phyloP scores from a whole-genome alignment of 768 basidiomycete species.

The Tricholoma matsutake region DNA sequence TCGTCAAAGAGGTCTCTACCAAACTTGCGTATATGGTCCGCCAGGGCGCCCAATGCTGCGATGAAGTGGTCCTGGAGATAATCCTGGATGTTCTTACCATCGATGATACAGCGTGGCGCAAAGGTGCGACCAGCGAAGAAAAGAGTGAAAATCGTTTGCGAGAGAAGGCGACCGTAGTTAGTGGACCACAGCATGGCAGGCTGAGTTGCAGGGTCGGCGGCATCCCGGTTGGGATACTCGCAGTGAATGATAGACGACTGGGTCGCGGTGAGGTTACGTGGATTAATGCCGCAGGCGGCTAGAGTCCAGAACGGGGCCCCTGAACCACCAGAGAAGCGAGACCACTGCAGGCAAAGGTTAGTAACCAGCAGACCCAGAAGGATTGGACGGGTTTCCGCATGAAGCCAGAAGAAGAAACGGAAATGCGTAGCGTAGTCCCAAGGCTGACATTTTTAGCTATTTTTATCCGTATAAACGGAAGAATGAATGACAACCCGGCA shows the following conservation, averaged over 20 bases:
- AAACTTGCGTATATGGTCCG: slow-evolving; percentile 70
- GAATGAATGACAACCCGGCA: background rate
- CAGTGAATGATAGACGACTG: slow-evolving; percentile 84
- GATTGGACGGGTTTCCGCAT: background rate
- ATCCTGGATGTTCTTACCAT: slow-evolving; percentile 90
- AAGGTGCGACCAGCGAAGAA: slow-evolving; percentile 91
- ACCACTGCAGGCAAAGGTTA: slow-evolving; percentile 59
- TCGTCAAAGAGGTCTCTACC: slow-evolving; percentile 77
- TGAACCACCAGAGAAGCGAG: slow-evolving; percentile 91
- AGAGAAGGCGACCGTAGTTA: slow-evolving; percentile 86
- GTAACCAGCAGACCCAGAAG: background rate
- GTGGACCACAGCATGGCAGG: slow-evolving; percentile 98
- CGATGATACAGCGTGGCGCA: slow-evolving; percentile 88
- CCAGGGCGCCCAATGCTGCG: slow-evolving; percentile 70
- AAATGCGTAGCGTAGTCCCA: background rate
- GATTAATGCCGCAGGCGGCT: slow-evolving; percentile 85
- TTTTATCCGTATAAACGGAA: background rate
- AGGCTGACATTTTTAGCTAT: background rate
- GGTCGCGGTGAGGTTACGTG: slow-evolving; percentile 80
- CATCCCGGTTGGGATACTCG: slow-evolving; percentile 71
- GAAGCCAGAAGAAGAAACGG: background rate
- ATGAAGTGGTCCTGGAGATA: slow-evolving; percentile 79
- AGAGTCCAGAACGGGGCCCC: slow-evolving; percentile 96
- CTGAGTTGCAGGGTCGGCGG: slow-evolving; percentile 65
- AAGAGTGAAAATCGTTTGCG: slow-evolving; percentile 89